phyloP scores from a whole-genome alignment of 805 yeast species.

The Saturnispora hagleri region DNA sequence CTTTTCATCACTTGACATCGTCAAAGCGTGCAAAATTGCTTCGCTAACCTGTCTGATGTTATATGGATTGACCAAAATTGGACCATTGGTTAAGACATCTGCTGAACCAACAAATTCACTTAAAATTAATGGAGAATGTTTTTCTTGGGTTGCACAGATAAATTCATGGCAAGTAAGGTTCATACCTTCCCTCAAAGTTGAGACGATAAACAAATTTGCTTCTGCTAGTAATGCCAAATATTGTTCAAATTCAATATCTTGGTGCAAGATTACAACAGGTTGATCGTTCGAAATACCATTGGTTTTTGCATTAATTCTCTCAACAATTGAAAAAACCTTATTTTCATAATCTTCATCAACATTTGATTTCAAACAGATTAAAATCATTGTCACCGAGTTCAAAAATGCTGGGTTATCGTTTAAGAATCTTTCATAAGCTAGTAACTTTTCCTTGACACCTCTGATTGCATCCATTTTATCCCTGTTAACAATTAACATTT shows the following conservation, averaged over 20 bases:
- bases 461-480: conserved; percentile 84
- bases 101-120: conserved; percentile 97
- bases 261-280: conserved; percentile 82
- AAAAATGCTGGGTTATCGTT: conserved; percentile 62
- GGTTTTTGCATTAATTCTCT: conserved; percentile 72
- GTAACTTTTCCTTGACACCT: conserved; percentile 78
- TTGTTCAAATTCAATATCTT: conserved; percentile 83
- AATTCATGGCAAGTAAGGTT: conserved; percentile 94
- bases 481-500: conserved; percentile 69
- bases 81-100: conserved; percentile 58
- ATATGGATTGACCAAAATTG: conserved; percentile 86
- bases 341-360: conserved; percentile 58
- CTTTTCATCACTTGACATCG: conserved; percentile 54
- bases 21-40: conserved; percentile 55
- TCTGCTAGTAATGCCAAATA: conserved; percentile 78
- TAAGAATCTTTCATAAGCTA: conserved; percentile 79
- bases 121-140: conserved; percentile 72
- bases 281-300: conserved; percentile 64
- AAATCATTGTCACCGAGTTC: conserved; percentile 64
- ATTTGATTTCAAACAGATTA: conserved; percentile 59
- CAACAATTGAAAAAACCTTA: conserved; percentile 68
- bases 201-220: conserved; percentile 81
- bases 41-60: conserved; percentile 58
- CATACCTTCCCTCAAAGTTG: conserved; percentile 94
- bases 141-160: conserved; percentile 60